These are phyloP conservation scores for Ichthyophonus hoferi DNA, from an alignment of 208 protist species.

Conservation along the genomic window DNA sequence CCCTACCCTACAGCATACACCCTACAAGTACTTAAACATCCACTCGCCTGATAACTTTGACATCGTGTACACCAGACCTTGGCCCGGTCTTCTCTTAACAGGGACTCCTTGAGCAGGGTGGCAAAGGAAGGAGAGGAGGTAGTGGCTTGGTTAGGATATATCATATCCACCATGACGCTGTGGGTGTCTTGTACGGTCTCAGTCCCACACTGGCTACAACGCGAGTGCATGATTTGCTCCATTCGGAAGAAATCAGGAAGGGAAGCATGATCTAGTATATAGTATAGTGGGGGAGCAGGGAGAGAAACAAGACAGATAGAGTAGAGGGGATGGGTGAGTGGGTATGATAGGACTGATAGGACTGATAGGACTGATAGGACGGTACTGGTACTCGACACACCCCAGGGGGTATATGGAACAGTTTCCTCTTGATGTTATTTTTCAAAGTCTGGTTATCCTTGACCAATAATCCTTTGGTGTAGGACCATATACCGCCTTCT, in stretches of 20 bases:
- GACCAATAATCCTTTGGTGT: no score
- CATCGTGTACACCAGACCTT: background rate
- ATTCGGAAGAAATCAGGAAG: background rate
- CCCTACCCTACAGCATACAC: background rate
- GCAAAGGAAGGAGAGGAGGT: background rate
- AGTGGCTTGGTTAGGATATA: background rate
- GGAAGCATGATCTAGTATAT: background rate
- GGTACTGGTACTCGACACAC: no score
- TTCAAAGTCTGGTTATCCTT: no score
- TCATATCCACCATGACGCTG: background rate
- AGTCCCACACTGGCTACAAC: background rate
- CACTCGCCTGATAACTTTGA: background rate
- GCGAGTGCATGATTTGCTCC: background rate
- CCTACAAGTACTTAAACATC: background rate
- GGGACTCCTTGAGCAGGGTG: background rate
- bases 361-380: no score
- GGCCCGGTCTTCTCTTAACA: background rate
- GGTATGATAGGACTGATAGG: no score
- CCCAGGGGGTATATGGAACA: no score
- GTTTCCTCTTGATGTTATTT: no score
- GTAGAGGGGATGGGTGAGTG: no score
- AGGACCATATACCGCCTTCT: no score
- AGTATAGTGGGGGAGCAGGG: no score
- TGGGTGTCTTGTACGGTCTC: background rate
- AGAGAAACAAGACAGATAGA: no score